Base-by-base conservation (phyloP, 2,329 filamentous ascomycete species). In the Penicillium sp. region DNA sequence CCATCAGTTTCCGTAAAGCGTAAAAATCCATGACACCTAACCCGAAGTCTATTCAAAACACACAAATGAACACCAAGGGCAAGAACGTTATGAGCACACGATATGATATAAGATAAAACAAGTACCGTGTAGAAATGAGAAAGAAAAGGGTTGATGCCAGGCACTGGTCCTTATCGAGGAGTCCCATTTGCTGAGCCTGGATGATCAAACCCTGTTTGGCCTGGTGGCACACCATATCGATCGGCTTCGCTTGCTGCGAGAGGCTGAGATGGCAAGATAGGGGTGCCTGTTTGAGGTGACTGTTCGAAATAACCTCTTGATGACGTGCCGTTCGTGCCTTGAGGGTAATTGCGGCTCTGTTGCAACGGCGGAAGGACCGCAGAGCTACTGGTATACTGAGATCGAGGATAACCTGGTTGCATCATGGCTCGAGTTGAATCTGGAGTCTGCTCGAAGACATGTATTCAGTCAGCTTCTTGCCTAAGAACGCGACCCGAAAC, bases 401-500 rank as follows among this genome's bases (percentile, higher is more conserved):
- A 62, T 61, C 73, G 73, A 60, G 71, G 66, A 65, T 77, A 78
- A 48, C 69, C 71, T 64, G 76, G 74, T 44, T 73, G 67, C 71
- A 76, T 75, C 70, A 77, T 75, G 54, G 71, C 69, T 67, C 69
- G 73, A 61, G 73, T 73, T 60, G 75, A 71, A 69, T 76, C 76
- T 55, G 73, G 68, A 66, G 71, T 74, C 75, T 76, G 64, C 64
- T 64, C 64, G 69, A 68, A 63, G 58, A 66, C 62, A 65, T 68
- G 63, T 41, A 29, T 21, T 64, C 55, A 66, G 67, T 71, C 66
- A 62, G 60, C 67, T 75, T 73, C 51, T 67, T 65, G 35, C 15
- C 60, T 65, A 47, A 62, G 56, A 58, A 61, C 68, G 67, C 71
- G 66, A 66, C 62, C 64, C 69, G 58, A 67, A 61, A 63, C 65